These are phyloP conservation scores for Mortierella polycephala DNA, from an alignment of 371 early-diverging fungal genomes.

Conservation along the genomic window DNA sequence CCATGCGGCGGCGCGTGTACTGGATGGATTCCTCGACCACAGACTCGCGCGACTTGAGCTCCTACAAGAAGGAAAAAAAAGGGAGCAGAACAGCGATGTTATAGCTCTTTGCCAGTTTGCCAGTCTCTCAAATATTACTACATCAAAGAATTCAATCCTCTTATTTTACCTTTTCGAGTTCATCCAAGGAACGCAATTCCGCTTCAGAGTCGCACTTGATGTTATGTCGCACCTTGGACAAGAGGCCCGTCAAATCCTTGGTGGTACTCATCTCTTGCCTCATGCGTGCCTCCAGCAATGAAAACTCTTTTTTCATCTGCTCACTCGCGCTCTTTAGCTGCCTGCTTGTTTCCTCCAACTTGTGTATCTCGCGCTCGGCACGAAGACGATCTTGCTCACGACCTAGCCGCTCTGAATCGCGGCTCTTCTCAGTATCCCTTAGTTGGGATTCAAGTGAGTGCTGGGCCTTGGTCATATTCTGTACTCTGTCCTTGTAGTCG, in stretches of 20 bases:
- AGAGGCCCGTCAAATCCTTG: slow-evolving; percentile 13
- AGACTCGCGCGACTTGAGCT: slow-evolving; percentile 15
- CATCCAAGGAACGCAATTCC: slow-evolving; percentile 14
- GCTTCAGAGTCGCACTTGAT: slow-evolving; percentile 18
- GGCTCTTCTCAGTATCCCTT: background rate
- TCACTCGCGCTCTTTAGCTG: background rate
- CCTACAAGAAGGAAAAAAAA: slow-evolving; percentile 5
- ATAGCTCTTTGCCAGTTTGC: too few species aligned
- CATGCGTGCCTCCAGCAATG: slow-evolving; percentile 9
- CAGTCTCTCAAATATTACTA: too few species aligned
- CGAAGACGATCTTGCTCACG: slow-evolving; percentile 13
- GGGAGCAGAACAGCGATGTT: background rate
- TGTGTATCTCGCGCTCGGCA: slow-evolving; percentile 6
- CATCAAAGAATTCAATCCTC: background rate
- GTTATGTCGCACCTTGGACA: slow-evolving; percentile 6
- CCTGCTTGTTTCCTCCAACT: slow-evolving; percentile 12
- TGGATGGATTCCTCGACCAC: slow-evolving; percentile 18
- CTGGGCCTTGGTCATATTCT: slow-evolving; percentile 13
- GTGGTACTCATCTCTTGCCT: slow-evolving; percentile 11
- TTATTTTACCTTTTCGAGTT: slow-evolving; percentile 14
- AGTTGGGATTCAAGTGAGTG: slow-evolving; percentile 4
- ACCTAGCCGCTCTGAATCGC: slow-evolving; percentile 1
- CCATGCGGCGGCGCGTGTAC: slow-evolving; percentile 20
- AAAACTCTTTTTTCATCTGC: slow-evolving; percentile 13
- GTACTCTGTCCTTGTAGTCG: slow-evolving; percentile 14